phyloP scores from a whole-genome alignment of 495 filamentous ascomycete genomes.

The Penicillium macrosclerotiorum region DNA sequence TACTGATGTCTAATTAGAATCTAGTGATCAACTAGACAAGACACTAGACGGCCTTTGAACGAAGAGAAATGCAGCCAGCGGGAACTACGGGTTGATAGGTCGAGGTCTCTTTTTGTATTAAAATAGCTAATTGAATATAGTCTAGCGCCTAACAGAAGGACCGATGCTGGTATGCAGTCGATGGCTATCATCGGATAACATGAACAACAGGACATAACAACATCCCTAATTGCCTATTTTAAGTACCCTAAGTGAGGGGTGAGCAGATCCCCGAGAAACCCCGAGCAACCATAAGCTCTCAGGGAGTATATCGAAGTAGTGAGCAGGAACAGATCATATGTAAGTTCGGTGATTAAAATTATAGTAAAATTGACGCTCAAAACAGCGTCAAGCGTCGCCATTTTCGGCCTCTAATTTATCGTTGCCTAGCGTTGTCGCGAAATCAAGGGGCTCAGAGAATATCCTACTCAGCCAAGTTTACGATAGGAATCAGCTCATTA shows the following conservation, averaged over 20 bases:
- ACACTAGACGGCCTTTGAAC: neutral
- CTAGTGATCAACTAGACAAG: neutral
- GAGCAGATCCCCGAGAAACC: conserved; percentile 4
- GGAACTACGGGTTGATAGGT: neutral
- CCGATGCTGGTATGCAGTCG: conserved; percentile 3
- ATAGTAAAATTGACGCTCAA: conserved; percentile 3
- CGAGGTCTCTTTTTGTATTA: conserved; percentile 7
- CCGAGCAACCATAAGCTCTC: neutral
- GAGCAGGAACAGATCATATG: neutral
- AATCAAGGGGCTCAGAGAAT: too few relatives aligned
- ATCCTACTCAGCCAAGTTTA: too few relatives aligned
- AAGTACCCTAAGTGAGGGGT: conserved; percentile 6
- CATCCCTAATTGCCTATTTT: conserved; percentile 4
- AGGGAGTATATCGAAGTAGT: conserved; percentile 2
- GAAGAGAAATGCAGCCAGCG: conserved; percentile 1
- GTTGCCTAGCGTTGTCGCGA: too few relatives aligned
- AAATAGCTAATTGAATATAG: neutral
- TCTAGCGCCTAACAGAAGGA: neutral
- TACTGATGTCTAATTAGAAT: neutral
- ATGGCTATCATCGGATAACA: conserved; percentile 4
- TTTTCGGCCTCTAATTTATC: too few relatives aligned
- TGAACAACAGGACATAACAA: neutral
- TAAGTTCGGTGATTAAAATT: conserved; percentile 2
- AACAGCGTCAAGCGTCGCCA: neutral
- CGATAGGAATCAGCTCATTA: too few relatives aligned